A percentile compares a stretch with the other conserved stretches of the same genome.
Evolutionary conservation across 2,329 filamentous ascomycete genomes (phyloP).

Genomic region (Fusarium marasasianum): DNA sequence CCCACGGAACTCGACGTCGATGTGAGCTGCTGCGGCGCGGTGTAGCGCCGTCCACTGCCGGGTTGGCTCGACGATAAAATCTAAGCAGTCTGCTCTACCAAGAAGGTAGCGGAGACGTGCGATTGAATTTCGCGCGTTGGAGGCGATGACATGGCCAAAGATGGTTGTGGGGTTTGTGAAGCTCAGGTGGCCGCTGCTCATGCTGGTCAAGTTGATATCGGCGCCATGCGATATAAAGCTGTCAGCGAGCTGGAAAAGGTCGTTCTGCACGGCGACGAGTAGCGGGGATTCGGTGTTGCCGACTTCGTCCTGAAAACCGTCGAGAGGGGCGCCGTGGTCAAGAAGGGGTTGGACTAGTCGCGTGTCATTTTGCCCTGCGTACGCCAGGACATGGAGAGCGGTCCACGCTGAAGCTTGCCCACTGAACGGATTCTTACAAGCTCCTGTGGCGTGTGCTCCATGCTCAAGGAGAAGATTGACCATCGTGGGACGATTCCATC

Average conservation of each 20-base stretch:
- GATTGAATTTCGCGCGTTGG: neutral
- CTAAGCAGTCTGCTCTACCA: neutral
- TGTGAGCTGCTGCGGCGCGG: neutral
- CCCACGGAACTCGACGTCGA: neutral
- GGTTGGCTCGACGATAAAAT: neutral
- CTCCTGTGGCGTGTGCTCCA: fast-evolving
- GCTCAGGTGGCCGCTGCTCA: neutral
- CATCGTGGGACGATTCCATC: neutral
- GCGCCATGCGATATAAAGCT: neutral
- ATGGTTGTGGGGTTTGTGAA: neutral
- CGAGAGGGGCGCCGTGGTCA: neutral
- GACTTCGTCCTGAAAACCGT: neutral
- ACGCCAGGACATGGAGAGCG: neutral
- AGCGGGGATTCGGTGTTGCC: neutral
- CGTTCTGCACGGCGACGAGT: neutral
- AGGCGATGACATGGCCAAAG: neutral
- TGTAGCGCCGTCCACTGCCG: neutral
- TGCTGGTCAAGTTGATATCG: neutral
- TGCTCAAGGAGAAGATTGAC: neutral
- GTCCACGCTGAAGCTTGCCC: neutral
- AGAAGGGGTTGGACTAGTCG: neutral
- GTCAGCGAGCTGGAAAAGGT: neutral
- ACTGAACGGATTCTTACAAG: neutral
- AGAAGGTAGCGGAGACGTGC: neutral
- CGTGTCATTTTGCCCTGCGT: neutral